These are phyloP conservation scores for Picochlorum sp. DNA, from an alignment of 139 green algal species.

Conservation along the genomic window DNA sequence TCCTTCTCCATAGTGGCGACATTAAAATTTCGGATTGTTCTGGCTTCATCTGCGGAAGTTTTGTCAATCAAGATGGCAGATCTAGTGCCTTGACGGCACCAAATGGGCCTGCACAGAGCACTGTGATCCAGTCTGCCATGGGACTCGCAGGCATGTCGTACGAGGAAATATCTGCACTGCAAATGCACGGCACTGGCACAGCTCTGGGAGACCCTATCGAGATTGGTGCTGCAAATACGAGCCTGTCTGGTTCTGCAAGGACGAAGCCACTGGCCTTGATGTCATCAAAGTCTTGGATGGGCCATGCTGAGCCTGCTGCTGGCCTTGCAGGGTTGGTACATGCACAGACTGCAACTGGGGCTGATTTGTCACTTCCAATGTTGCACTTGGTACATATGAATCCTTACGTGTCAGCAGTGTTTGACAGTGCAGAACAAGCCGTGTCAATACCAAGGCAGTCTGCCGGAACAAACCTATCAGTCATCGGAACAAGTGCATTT, in stretches of 20 bases:
- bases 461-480: no score
- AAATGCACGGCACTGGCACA: conserved; percentile 76
- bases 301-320: conserved; percentile 69
- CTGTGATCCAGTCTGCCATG: conserved; percentile 36
- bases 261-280: conserved; percentile 38
- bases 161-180: conserved; percentile 30
- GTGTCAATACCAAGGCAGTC: conserved; percentile 9
- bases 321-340: conserved; percentile 50
- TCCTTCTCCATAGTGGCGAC: conserved; percentile 20
- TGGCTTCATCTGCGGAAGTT: conserved; percentile 23
- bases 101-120: conserved; percentile 47
- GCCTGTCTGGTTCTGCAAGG: conserved; percentile 4
- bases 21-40: background rate
- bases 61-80: conserved; percentile 53
- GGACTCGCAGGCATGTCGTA: background rate
- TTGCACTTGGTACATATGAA: conserved; percentile 37
- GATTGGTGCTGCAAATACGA: conserved; percentile 44
- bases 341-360: conserved; percentile 6
- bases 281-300: conserved; percentile 59
- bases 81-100: conserved; percentile 48
- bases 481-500: conserved; percentile 25
- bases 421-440: conserved; percentile 2
- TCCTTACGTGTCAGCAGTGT: conserved; percentile 23
- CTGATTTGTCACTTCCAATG: conserved; percentile 19
- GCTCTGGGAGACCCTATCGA: conserved; percentile 85